A percentile compares a stretch with the other conserved stretches of the same genome.
Evolutionary conservation across 768 basidiomycete genomes (phyloP).

Genomic region (Podaxis carcinomalis): DNA sequence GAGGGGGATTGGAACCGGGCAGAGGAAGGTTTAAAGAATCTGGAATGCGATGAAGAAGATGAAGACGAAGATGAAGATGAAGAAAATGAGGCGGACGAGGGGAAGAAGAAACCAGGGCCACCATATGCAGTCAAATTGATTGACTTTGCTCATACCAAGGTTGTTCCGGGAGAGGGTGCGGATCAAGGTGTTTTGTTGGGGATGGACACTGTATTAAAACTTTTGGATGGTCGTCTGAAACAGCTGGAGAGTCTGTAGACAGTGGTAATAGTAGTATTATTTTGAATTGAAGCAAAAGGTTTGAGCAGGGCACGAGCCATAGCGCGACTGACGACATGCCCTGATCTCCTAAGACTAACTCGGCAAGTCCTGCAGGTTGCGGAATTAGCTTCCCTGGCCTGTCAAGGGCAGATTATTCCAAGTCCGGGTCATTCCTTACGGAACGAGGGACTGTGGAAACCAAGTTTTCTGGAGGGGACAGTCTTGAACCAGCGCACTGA

Average conservation of each 20-base stretch:
- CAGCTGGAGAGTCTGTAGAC: not conserved
- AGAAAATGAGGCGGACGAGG: slow-evolving; percentile 27
- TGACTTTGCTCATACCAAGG: slow-evolving; percentile 88
- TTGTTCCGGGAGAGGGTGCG: slow-evolving; percentile 65
- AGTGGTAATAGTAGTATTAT: too few relatives aligned
- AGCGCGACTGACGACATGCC: slow-evolving; percentile 82
- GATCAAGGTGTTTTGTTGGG: slow-evolving; percentile 79
- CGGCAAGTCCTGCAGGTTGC: slow-evolving; percentile 83
- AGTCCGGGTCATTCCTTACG: slow-evolving; percentile 60
- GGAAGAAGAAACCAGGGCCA: slow-evolving; percentile 34
- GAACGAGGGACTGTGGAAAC: slow-evolving; percentile 64
- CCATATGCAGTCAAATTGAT: slow-evolving; percentile 75
- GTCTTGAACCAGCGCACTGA: slow-evolving; percentile 91
- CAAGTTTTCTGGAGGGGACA: slow-evolving; percentile 95
- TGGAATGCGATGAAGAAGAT: slow-evolving; percentile 23
- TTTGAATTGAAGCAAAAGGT: slow-evolving; percentile 50
- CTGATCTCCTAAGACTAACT: slow-evolving; percentile 93
- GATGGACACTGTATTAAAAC: slow-evolving; percentile 54
- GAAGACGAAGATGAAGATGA: slow-evolving; percentile 33
- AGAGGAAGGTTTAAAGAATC: slow-evolving; percentile 32
- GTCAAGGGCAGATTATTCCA: slow-evolving; percentile 85
- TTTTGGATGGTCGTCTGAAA: slow-evolving; percentile 43
- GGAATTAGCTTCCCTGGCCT: slow-evolving; percentile 90
- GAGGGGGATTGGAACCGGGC: slow-evolving; percentile 44
- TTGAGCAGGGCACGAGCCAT: slow-evolving; percentile 70